Evolutionary conservation across 176 grass and related monocot genomes (phyloP).

Genomic region (Melocanna baccifera): DNA sequence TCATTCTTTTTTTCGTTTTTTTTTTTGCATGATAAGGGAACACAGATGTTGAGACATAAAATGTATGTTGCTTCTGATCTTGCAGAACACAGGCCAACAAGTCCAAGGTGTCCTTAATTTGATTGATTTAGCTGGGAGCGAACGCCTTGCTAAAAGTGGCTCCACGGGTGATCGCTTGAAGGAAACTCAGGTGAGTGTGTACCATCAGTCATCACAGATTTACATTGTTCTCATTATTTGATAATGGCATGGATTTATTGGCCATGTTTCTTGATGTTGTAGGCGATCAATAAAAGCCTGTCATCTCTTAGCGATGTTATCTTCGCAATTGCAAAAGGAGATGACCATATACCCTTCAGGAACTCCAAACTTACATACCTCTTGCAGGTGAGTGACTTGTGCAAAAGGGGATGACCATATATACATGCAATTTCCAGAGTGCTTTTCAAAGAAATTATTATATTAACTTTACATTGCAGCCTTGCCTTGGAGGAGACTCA

Average conservation of each 20-base stretch:
- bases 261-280: not conserved
- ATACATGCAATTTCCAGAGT: not conserved
- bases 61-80: not conserved
- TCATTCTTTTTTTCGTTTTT: not conserved
- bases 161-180: slow-evolving; percentile 86
- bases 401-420: not conserved
- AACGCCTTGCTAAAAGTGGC: slow-evolving; percentile 89
- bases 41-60: not conserved
- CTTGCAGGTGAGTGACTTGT: slow-evolving; percentile 53
- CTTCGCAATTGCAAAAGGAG: slow-evolving; percentile 83
- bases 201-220: not conserved
- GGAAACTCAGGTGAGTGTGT: slow-evolving; percentile 72
- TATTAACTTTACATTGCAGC: slow-evolving; percentile 39
- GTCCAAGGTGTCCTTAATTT: slow-evolving; percentile 81
- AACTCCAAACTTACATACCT: slow-evolving; percentile 97
- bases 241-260: not conserved
- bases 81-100: slow-evolving; percentile 82
- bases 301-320: slow-evolving; percentile 91
- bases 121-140: slow-evolving; percentile 97
- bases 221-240: not conserved
- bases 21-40: not conserved
- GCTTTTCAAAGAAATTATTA: not conserved
- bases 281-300: slow-evolving; percentile 95
- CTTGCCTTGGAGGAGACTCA: slow-evolving; percentile 91
- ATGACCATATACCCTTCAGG: slow-evolving; percentile 88